Percentiles rank a stretch among this genome's conserved stretches.
Conservation (phyloP, 306 rosid genomes). For the Nissolia schottii region DNA sequence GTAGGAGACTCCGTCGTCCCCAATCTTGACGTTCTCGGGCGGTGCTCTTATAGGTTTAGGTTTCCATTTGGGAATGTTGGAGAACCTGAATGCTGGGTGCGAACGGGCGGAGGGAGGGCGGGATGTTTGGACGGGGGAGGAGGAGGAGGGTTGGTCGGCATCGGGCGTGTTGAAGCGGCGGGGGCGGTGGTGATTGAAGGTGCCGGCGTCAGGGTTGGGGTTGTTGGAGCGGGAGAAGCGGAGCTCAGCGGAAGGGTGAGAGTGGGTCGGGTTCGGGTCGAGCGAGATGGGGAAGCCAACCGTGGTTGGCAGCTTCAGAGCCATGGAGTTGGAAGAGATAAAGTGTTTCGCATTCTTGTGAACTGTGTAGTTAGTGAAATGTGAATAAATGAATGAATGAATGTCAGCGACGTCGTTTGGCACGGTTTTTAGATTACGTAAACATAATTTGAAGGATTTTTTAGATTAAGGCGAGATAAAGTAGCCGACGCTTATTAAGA, state of each 20-base stretch:
- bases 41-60: slow-evolving; percentile 29
- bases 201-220: slow-evolving; percentile 32
- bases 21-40: slow-evolving; percentile 39
- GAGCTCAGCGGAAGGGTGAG: slow-evolving; percentile 37
- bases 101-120: slow-evolving; percentile 29
- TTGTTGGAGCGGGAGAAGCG: slow-evolving; percentile 50
- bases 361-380: too few relatives aligned
- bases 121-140: slow-evolving; percentile 54
- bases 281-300: slow-evolving; percentile 42
- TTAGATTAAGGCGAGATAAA: too few relatives aligned
- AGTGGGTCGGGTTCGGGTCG: slow-evolving; percentile 27
- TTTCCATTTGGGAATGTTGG: slow-evolving; percentile 17
- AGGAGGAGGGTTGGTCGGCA: slow-evolving; percentile 15
- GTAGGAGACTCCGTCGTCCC: slow-evolving; percentile 59
- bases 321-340: slow-evolving; percentile 36
- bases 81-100: slow-evolving; percentile 47
- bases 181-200: too few relatives aligned
- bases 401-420: too few relatives aligned
- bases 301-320: slow-evolving; percentile 50
- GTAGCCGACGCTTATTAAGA: too few relatives aligned
- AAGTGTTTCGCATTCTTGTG: slow-evolving; percentile 11
- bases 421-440: too few relatives aligned
- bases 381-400: too few relatives aligned
- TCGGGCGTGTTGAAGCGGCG: slow-evolving; percentile 19
- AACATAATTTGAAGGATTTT: too few relatives aligned